phyloP scores from a whole-genome alignment of 2,329 filamentous ascomycete genomes.

The Tolypocladium tropicale region DNA sequence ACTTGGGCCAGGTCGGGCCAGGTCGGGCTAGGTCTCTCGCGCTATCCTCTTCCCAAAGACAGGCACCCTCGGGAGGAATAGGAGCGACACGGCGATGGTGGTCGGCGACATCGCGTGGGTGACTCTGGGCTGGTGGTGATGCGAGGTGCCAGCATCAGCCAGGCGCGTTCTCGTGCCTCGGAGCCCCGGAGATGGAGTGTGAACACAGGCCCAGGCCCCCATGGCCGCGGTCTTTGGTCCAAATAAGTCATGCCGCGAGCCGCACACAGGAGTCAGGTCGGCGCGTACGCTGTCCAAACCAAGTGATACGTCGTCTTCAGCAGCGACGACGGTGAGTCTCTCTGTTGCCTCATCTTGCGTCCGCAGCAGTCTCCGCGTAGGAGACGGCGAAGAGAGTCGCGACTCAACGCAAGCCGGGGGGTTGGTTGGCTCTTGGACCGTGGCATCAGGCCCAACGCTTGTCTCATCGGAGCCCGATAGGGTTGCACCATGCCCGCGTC shows the following conservation, averaged over 20 bases:
- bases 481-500: background rate
- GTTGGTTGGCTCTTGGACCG: background rate
- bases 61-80: background rate
- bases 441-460: background rate
- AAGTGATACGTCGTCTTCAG: background rate
- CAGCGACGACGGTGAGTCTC: background rate
- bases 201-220: background rate
- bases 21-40: background rate
- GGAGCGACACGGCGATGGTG: background rate
- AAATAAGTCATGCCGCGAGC: background rate
- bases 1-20: background rate
- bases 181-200: background rate
- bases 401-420: background rate
- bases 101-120: background rate
- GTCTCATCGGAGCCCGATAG: background rate
- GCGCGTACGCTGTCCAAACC: background rate
- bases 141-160: background rate
- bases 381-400: background rate
- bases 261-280: background rate
- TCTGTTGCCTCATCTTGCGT: background rate
- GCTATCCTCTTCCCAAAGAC: background rate
- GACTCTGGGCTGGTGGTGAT: background rate
- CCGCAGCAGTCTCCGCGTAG: background rate
- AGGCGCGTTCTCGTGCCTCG: background rate
- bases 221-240: background rate